Base-by-base conservation (phyloP, 345 rosid genomes). In the Pistacia integerrima region DNA sequence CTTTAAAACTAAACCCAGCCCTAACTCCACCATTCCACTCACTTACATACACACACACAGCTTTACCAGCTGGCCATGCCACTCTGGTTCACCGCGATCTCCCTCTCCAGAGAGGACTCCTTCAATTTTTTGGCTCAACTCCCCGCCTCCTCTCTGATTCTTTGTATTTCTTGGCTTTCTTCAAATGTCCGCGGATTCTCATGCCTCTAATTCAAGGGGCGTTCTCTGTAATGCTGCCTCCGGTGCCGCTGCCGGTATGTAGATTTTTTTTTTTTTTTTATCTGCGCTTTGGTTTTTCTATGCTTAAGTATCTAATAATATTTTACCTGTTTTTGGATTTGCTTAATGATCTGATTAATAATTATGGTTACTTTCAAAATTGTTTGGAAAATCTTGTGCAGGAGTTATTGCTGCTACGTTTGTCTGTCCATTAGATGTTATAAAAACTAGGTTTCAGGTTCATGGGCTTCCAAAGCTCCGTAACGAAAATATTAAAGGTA, bases 401-500 rank as follows among this genome's bases (percentile, higher is more conserved):
- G 97, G 97, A 67, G 91, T 85, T 57, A 76, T 94, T 72, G 97
- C 98, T 76, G 97, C 98, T 69, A 87, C 97, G 57, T 92, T 92
- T 78, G 97, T 94, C 78, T 94, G 96, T 72, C 98, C 97, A 66
- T 84, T 94, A 75, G 96, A 94, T 83, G 98, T 94, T 17, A 92
- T 94, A 69, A 94, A 94, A 78, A 94, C 98, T 44, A 87, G 98
- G 84, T 90, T 94, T 79, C 98, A 94, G 76, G 98, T 94, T 76
- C 94, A 92, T 66, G 98, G 98, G 62, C 74, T 94, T 38, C 94
- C 92, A 4, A 79, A 80, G 74, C 82, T 87, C 36, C 71, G 78
- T 46, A 72, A 76, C 82, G 75, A 79, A 55, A 85, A 72, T 54
- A 63, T 81, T 80, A 88, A 80, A 90, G 87, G 95, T 94, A 84